Percentiles rank a stretch among this genome's conserved stretches.
Evolutionary conservation across 352 stramenopile species (phyloP).

Genomic region (Phytophthora kernoviae): DNA sequence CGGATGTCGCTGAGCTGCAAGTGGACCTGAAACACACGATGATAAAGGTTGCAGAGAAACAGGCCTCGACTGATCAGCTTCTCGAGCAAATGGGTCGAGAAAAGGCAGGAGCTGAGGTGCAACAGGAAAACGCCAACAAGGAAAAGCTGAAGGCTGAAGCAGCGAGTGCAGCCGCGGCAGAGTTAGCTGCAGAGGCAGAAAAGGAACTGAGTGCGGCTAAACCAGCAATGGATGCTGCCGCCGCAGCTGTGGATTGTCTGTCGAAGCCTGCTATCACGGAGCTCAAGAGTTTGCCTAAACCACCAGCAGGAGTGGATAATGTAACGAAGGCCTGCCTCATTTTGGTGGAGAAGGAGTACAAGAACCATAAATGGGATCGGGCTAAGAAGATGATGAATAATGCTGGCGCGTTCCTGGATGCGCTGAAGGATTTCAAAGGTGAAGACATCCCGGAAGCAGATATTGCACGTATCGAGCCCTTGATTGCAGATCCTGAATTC

Average conservation of each 20-base stretch:
- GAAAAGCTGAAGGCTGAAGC: slow-evolving; percentile 93
- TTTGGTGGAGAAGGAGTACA: slow-evolving; percentile 98
- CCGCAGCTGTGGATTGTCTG: slow-evolving; percentile 95
- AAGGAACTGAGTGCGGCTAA: slow-evolving; percentile 95
- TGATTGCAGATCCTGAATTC: slow-evolving; percentile 94
- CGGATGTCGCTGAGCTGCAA: slow-evolving; percentile 96
- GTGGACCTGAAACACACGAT: slow-evolving; percentile 96
- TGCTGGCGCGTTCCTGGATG: slow-evolving; percentile 94
- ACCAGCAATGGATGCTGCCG: slow-evolving; percentile 96
- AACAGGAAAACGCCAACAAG: slow-evolving; percentile 95
- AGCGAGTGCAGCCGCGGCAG: slow-evolving; percentile 92
- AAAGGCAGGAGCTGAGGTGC: slow-evolving; percentile 93
- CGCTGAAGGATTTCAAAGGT: slow-evolving; percentile 92
- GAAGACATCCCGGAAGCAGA: slow-evolving; percentile 96
- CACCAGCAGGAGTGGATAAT: slow-evolving; percentile 94
- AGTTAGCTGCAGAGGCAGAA: slow-evolving; percentile 94
- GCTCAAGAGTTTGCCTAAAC: slow-evolving; percentile 96
- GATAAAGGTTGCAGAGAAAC: slow-evolving; percentile 96
- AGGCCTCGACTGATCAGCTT: slow-evolving; percentile 93
- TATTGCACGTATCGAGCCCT: slow-evolving; percentile 90
- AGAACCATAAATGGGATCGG: slow-evolving; percentile 98
- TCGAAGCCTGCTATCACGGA: slow-evolving; percentile 96
- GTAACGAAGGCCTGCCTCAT: slow-evolving; percentile 97
- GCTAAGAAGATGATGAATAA: slow-evolving; percentile 99
- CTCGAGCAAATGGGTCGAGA: slow-evolving; percentile 95